These are phyloP conservation scores for Fraxinus angustifolia DNA, from an alignment of 305 asterid species.

Conservation along the genomic window DNA sequence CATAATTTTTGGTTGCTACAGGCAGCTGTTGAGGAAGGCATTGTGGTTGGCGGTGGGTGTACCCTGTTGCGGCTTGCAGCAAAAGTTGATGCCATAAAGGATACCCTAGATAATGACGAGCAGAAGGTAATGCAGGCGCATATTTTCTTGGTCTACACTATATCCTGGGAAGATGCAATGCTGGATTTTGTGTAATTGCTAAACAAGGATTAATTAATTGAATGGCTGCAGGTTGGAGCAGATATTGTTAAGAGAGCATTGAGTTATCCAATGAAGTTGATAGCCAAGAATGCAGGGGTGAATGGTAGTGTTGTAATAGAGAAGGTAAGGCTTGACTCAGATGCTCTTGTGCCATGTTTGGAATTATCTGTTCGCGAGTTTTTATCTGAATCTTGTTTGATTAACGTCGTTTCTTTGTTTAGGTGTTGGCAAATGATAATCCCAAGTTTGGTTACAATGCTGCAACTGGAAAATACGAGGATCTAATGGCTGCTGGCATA, in stretches of 20 bases:
- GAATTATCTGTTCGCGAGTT: background rate
- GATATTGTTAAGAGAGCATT: constrained; percentile 66
- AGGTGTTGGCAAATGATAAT: constrained; percentile 78
- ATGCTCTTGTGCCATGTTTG: background rate
- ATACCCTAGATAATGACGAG: constrained; percentile 60
- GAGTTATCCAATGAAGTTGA: constrained; percentile 62
- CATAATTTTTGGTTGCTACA: constrained; percentile 10
- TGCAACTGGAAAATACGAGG: constrained; percentile 83
- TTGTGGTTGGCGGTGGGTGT: constrained; percentile 81
- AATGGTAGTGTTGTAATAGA: constrained; percentile 69
- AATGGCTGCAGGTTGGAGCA: constrained; percentile 52
- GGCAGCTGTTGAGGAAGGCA: constrained; percentile 89
- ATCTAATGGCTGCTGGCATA: constrained; percentile 89
- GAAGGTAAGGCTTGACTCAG: constrained; percentile 40
- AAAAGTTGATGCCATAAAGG: constrained; percentile 58
- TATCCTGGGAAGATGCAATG: background rate
- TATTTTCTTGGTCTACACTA: background rate
- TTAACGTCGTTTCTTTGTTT: background rate
- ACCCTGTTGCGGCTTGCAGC: constrained; percentile 61
- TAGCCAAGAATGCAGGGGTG: constrained; percentile 73
- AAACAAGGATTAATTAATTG: background rate
- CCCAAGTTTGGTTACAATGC: constrained; percentile 83
- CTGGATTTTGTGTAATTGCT: background rate
- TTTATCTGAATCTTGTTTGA: background rate
- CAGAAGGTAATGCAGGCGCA: constrained; percentile 41